A percentile compares a stretch with the other conserved stretches of the same genome.
These are phyloP conservation scores for Pichia sorboxylosa DNA, from an alignment of 1,139 yeast species.

Conservation along the genomic window DNA sequence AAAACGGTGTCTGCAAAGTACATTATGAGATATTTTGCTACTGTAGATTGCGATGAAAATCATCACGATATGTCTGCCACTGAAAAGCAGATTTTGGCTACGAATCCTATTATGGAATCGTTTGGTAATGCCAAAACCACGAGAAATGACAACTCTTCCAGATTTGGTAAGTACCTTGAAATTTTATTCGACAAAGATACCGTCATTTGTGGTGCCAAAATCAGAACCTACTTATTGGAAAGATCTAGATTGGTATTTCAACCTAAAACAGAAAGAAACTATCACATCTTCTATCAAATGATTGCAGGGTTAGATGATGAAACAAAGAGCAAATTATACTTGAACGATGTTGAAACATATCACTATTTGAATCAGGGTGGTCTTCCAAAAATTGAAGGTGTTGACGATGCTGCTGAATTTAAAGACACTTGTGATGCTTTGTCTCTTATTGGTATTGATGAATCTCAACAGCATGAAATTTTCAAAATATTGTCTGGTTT, in stretches of 20 bases:
- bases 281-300: conserved; percentile 89
- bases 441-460: conserved; percentile 60
- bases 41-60: conserved; percentile 57
- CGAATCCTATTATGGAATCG: conserved; percentile 97
- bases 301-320: conserved; percentile 63
- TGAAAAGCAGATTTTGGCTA: conserved; percentile 89
- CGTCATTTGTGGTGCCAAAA: conserved; percentile 85
- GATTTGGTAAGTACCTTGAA: conserved; percentile 93
- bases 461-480: conserved; percentile 51
- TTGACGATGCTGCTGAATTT: conserved; percentile 77
- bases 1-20: conserved; percentile 95
- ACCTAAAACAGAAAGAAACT: conserved; percentile 80
- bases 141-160: conserved; percentile 91
- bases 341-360: conserved; percentile 57
- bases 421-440: conserved; percentile 65
- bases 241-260: conserved; percentile 92
- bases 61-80: conserved; percentile 74
- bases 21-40: conserved; percentile 94
- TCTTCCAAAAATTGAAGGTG: conserved; percentile 55
- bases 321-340: conserved; percentile 46
- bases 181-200: conserved; percentile 66
- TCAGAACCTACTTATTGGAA: conserved; percentile 84
- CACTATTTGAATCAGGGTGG: conserved; percentile 89
- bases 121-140: conserved; percentile 98
- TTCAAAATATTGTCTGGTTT: conserved; percentile 79